These are phyloP conservation scores for Fusarium algeriense DNA, from an alignment of 2,329 filamentous ascomycete genomes.

Conservation along the genomic window DNA sequence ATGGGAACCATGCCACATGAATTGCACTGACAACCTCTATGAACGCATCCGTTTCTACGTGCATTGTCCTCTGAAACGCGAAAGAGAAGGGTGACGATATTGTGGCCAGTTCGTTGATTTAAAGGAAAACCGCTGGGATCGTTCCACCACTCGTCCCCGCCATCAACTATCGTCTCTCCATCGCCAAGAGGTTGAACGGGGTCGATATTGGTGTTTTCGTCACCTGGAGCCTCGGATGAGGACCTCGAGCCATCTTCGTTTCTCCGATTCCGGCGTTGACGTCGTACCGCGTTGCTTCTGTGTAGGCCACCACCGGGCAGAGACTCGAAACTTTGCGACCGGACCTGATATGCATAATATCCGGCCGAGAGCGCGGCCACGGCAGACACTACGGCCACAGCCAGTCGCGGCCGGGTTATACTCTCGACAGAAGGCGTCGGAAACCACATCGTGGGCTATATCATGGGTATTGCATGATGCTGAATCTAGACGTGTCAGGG, in stretches of 20 bases:
- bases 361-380: slow-evolving; percentile 68
- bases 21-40: slow-evolving; percentile 93
- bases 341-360: slow-evolving; percentile 67
- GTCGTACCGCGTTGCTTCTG: slow-evolving; percentile 76
- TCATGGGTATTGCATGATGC: slow-evolving; percentile 51
- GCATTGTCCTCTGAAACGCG: slow-evolving; percentile 95
- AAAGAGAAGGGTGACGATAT: slow-evolving; percentile 87
- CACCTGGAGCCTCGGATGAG: slow-evolving; percentile 56
- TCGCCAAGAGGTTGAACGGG: slow-evolving; percentile 50
- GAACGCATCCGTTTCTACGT: slow-evolving; percentile 87
- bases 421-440: slow-evolving; percentile 65
- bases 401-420: slow-evolving; percentile 66
- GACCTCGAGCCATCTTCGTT: slow-evolving; percentile 58
- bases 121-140: slow-evolving; percentile 56
- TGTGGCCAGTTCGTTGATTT: slow-evolving; percentile 73
- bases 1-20: slow-evolving; percentile 90
- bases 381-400: slow-evolving; percentile 67
- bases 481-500: slow-evolving; percentile 27
- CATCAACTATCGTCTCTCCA: slow-evolving; percentile 56
- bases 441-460: slow-evolving; percentile 59
- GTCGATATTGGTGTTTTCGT: slow-evolving; percentile 59
- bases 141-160: slow-evolving; percentile 66
- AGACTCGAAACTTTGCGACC: slow-evolving; percentile 41
- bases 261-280: slow-evolving; percentile 55
- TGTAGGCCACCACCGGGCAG: slow-evolving; percentile 61